Evolutionary conservation across 2,329 filamentous ascomycete species (phyloP).

Genomic region (Xenoacremonium recifei): DNA sequence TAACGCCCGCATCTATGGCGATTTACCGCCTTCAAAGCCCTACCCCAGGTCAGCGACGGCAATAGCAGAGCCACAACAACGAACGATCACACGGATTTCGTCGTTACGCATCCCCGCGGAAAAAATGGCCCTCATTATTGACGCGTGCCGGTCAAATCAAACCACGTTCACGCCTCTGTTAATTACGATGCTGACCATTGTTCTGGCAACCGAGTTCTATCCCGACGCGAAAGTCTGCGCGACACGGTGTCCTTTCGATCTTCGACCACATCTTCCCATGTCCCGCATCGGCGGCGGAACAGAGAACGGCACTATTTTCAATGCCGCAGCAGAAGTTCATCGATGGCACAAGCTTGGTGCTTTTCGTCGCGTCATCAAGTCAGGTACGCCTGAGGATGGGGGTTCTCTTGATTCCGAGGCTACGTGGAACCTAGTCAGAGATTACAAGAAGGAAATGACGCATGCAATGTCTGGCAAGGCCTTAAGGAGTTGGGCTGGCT

Average conservation of each 20-base stretch:
- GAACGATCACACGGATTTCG: slow-evolving; percentile 9
- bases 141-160: slow-evolving; percentile 15
- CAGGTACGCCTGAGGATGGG: neutral
- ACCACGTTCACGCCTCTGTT: slow-evolving; percentile 23
- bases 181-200: slow-evolving; percentile 7
- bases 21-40: slow-evolving; percentile 7
- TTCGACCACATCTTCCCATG: slow-evolving; percentile 4
- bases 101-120: slow-evolving; percentile 10
- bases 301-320: slow-evolving; percentile 5
- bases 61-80: slow-evolving; percentile 4
- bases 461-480: slow-evolving; percentile 4
- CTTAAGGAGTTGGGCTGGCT: slow-evolving; percentile 9
- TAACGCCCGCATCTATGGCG: slow-evolving; percentile 4
- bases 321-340: slow-evolving; percentile 9
- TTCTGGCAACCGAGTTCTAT: slow-evolving; percentile 19
- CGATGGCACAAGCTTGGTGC: slow-evolving; percentile 5
- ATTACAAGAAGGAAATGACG: slow-evolving; percentile 6
- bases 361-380: slow-evolving; percentile 2
- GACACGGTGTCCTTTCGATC: slow-evolving; percentile 11
- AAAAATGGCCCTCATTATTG: slow-evolving; percentile 6
- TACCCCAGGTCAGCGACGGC: slow-evolving; percentile 7
- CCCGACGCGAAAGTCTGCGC: slow-evolving; percentile 19
- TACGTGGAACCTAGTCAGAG: slow-evolving; percentile 6
- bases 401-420: no score
- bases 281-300: slow-evolving; percentile 1